phyloP scores from a whole-genome alignment of 169 alveolate genomes.

The Ichthyophthirius multifiliis region DNA sequence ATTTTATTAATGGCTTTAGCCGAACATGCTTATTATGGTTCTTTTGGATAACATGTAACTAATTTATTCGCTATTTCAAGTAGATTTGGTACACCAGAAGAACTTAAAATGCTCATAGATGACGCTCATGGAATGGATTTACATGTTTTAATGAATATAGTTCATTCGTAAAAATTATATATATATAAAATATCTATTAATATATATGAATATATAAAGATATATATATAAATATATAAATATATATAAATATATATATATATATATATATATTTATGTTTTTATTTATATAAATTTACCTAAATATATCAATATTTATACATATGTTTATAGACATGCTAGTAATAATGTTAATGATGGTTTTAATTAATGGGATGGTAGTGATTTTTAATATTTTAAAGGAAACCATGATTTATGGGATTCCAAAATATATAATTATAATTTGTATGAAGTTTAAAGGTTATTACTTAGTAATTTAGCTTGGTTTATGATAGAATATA shows the following conservation, averaged over 20 bases:
- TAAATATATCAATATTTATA: too few relatives aligned
- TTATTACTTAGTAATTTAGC: constrained; percentile 86
- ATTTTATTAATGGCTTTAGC: constrained; percentile 87
- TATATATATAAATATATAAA: too few relatives aligned
- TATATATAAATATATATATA: too few relatives aligned
- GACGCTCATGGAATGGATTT: constrained; percentile 85
- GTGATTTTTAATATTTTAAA: constrained; percentile 85
- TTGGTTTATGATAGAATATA: constrained; percentile 84
- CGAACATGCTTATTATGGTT: constrained; percentile 91
- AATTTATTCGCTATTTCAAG: constrained; percentile 87
- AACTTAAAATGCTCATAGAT: constrained; percentile 86
- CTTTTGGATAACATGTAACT: constrained; percentile 90
- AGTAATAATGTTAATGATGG: constrained; percentile 90
- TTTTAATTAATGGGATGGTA: constrained; percentile 88
- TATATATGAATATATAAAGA: too few relatives aligned
- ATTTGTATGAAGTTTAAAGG: constrained; percentile 87
- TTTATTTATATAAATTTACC: too few relatives aligned
- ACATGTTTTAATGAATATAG: constrained; percentile 82
- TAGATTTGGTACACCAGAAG: constrained; percentile 92
- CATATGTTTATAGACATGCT: constrained; percentile 71
- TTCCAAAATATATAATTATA: constrained; percentile 84
- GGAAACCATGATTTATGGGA: constrained; percentile 88
- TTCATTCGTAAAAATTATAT: constrained; percentile 58
- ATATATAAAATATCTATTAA: too few relatives aligned
- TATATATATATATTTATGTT: too few relatives aligned